Percentiles rank a stretch among this genome's conserved stretches.
Conservation (phyloP, 1,284 basidiomycete species). For the Sutorius eximius region DNA sequence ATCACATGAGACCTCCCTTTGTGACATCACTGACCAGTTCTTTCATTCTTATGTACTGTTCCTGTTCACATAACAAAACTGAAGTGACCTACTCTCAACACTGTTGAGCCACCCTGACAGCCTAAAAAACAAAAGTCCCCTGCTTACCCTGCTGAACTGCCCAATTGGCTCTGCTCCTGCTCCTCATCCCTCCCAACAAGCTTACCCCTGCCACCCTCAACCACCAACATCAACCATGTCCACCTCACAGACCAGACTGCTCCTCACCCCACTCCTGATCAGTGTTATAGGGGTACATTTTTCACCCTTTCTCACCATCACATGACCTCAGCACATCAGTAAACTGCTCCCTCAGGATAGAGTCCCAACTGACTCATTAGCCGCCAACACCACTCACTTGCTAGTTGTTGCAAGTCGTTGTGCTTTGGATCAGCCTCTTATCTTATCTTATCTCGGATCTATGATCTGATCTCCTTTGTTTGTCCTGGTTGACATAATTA, state of each 20-base stretch:
- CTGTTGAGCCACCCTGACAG: slow-evolving; percentile 29
- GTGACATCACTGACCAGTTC: slow-evolving; percentile 36
- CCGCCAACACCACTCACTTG: too few relatives aligned
- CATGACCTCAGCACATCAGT: too few relatives aligned
- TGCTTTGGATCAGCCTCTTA: too few relatives aligned
- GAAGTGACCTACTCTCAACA: slow-evolving; percentile 14
- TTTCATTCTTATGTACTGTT: slow-evolving; percentile 35
- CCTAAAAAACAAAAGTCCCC: slow-evolving; percentile 36
- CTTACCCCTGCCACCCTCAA: slow-evolving; percentile 33
- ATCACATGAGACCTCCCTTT: slow-evolving; percentile 25
- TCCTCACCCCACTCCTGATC: slow-evolving; percentile 9
- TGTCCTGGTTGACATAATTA: too few relatives aligned
- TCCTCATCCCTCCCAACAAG: slow-evolving; percentile 36
- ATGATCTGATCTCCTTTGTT: too few relatives aligned
- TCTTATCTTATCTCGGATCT: too few relatives aligned
- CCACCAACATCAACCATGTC: slow-evolving; percentile 7
- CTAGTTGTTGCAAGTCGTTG: too few relatives aligned
- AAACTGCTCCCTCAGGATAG: too few relatives aligned
- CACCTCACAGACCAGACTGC: neutral
- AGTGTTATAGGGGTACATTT: too few relatives aligned
- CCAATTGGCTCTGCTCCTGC: slow-evolving; percentile 30
- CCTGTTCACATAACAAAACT: slow-evolving; percentile 28
- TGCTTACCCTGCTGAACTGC: slow-evolving; percentile 33
- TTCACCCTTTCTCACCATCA: too few relatives aligned
- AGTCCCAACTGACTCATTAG: too few relatives aligned